phyloP scores from a whole-genome alignment of 1,284 basidiomycete species.

The Apiotrichum sp. region DNA sequence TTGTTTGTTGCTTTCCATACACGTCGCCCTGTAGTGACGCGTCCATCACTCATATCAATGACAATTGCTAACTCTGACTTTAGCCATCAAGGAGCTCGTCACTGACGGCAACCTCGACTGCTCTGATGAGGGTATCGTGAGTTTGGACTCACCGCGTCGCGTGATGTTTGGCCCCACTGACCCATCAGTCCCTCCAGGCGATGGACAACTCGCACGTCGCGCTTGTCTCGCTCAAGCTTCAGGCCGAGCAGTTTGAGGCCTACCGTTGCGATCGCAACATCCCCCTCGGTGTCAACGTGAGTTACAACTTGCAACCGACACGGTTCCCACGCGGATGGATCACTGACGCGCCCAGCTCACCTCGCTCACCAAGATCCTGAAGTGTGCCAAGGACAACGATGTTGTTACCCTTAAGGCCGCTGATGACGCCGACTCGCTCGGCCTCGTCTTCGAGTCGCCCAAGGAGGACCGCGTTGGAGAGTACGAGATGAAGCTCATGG shows the following conservation, averaged over 20 bases:
- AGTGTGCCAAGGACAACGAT: conserved; percentile 96
- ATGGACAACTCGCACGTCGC: conserved; percentile 99
- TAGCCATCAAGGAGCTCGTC: conserved; percentile 96
- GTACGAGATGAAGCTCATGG: conserved; percentile 99
- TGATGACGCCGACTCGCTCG: conserved; percentile 86
- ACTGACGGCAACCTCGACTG: conserved; percentile 98
- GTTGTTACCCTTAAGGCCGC: conserved; percentile 83
- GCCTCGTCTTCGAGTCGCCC: conserved; percentile 84
- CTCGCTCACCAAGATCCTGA: conserved; percentile 90
- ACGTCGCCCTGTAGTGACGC: background rate
- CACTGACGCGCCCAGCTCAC: conserved; percentile 52
- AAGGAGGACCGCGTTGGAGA: conserved; percentile 91
- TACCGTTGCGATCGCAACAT: conserved; percentile 96
- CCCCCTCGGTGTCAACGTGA: conserved; percentile 77
- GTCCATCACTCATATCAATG: background rate
- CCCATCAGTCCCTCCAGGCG: conserved; percentile 73
- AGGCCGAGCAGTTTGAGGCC: conserved; percentile 70
- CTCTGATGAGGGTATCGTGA: conserved; percentile 86
- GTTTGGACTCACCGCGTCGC: conserved; percentile 36
- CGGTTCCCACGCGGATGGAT: background rate
- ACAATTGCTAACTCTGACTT: background rate
- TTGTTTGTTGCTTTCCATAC: no score
- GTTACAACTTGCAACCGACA: conserved; percentile 10
- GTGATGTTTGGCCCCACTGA: background rate
- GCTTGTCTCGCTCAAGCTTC: conserved; percentile 65